Evolutionary conservation across 176 grass and related monocot genomes (phyloP).

Genomic region (Aegilops bicornis): DNA sequence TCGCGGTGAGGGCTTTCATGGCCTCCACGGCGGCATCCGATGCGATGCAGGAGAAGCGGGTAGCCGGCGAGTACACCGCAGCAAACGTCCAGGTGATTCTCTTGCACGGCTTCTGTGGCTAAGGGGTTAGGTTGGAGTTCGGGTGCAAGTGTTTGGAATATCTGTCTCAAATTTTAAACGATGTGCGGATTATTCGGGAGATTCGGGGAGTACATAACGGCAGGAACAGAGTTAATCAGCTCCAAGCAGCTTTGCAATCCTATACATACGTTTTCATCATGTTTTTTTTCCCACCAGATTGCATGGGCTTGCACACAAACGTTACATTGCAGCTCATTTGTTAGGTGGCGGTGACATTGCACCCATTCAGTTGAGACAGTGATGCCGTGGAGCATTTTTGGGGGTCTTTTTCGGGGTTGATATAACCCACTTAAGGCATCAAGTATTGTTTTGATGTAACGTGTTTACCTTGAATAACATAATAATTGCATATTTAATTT

Average conservation of each 20-base stretch:
- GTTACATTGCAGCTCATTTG: neutral
- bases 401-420: neutral
- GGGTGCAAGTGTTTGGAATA: neutral
- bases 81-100: constrained; percentile 85
- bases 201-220: neutral
- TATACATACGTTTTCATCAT: neutral
- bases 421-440: neutral
- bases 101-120: constrained; percentile 7
- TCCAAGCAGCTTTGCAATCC: neutral
- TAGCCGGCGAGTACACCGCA: constrained; percentile 57
- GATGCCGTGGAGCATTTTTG: neutral
- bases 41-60: constrained; percentile 61
- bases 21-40: constrained; percentile 64
- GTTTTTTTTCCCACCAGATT: neutral
- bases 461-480: constrained; percentile 3
- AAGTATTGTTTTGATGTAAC: neutral
- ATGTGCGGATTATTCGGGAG: neutral
- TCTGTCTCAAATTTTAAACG: neutral
- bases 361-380: neutral
- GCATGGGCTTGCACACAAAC: neutral
- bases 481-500: neutral
- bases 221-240: neutral
- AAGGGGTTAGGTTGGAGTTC: neutral
- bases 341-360: neutral
- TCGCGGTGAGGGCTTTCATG: constrained; percentile 66